Base-by-base conservation (phyloP, 768 basidiomycete species). In the Russula compacta region DNA sequence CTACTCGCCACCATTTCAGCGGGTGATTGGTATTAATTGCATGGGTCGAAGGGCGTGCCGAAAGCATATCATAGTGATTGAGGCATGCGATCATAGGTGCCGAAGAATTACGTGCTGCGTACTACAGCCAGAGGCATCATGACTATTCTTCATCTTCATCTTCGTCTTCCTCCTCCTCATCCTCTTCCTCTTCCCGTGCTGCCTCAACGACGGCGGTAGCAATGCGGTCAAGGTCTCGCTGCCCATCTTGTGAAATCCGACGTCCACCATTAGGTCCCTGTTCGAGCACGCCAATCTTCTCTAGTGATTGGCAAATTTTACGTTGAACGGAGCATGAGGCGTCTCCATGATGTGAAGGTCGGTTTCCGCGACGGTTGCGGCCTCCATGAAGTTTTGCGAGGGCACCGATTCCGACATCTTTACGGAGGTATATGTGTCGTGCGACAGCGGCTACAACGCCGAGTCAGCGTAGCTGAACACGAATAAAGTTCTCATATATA, bases 341-440 rank as follows among this genome's bases (percentile, higher is more conserved):
- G 72, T 89, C 81, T 59, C 82, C 85, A 78, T 98, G 95, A 80
- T 95, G 94, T 65, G 92, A 92, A 52, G 95, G 94, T 68, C 97
- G 88, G 83, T 93, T 92, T 54, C 97, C 97, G 64, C 97, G 90
- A 70, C 92, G 83, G 79, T 94, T 93, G 73, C 91, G 86, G 66
- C 91, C 90, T 74, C 97, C 97, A 78, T 98, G 94, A 44, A 98
- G 88, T 83, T 97, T 98, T 77, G 83, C 86, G 40, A 97, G 83
- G 33, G 89, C 89, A 70, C 93, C 94, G 66, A 95, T 84, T 70
- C 94, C 94, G 69, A 95, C 92, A 72, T 92, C 89, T 80, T 95
- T 95, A 74, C 95, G 92, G 74, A 99, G 89, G 84, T 99, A 98
- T 77, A 98, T 97, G 86, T 98, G 95, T 71, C 95, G 88, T 77